Percentiles rank a stretch among this genome's conserved stretches.
Conservation (phyloP, 805 yeast genomes). For the Zygosaccharomyces kombuchaensis region DNA sequence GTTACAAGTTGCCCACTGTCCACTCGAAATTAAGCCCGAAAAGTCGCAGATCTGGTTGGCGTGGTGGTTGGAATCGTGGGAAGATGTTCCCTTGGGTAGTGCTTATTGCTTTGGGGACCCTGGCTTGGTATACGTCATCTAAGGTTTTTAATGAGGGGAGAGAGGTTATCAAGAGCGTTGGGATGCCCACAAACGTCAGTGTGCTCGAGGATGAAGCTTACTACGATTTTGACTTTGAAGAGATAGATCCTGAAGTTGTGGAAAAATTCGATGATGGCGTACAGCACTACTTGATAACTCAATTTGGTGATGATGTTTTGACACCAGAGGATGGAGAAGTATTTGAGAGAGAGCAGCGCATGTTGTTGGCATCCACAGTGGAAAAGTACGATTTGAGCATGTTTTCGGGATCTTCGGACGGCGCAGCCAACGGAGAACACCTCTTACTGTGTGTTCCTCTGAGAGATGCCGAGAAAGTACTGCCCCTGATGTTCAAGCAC, state of each 20-base stretch:
- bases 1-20: slow-evolving; percentile 12
- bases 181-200: slow-evolving; percentile 13
- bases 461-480: slow-evolving; percentile 70
- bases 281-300: slow-evolving; percentile 35
- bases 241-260: slow-evolving; percentile 33
- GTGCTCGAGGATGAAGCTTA: slow-evolving; percentile 30
- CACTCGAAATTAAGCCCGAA: slow-evolving; percentile 16
- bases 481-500: slow-evolving; percentile 80
- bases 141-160: background rate
- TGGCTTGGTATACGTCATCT: background rate
- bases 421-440: slow-evolving; percentile 51
- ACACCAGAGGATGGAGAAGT: slow-evolving; percentile 30
- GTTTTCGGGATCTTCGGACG: slow-evolving; percentile 50
- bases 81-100: background rate
- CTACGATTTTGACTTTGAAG: slow-evolving; percentile 34
- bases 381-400: slow-evolving; percentile 59
- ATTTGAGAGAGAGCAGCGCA: slow-evolving; percentile 35
- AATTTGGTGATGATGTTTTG: slow-evolving; percentile 33
- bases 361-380: slow-evolving; percentile 44
- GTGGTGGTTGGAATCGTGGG: background rate
- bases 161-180: slow-evolving; percentile 2
- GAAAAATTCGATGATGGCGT: slow-evolving; percentile 39
- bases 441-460: slow-evolving; percentile 70
- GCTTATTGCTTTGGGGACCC: background rate
- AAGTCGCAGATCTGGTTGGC: background rate